phyloP scores from a whole-genome alignment of 495 filamentous ascomycete species.

The Trichoderma erinaceum region DNA sequence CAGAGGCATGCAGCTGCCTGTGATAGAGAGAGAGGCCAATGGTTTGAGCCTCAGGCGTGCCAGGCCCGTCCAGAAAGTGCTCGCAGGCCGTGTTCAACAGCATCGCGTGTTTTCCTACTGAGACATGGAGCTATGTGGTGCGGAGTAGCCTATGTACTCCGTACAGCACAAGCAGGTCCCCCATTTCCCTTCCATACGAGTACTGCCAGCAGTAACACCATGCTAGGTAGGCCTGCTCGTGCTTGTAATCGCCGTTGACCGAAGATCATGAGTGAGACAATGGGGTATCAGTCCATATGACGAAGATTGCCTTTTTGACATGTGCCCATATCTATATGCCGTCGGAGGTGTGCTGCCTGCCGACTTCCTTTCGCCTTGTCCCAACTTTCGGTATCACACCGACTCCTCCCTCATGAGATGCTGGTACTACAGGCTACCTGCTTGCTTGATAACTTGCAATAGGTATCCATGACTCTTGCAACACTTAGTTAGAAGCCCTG shows the following conservation, averaged over 20 bases:
- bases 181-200: neutral
- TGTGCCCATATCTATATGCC: neutral
- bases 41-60: conserved; percentile 6
- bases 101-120: neutral
- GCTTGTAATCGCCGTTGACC: neutral
- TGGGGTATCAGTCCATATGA: neutral
- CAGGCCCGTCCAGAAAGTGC: neutral
- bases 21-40: neutral
- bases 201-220: neutral
- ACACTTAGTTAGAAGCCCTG: neutral
- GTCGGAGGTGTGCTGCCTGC: neutral
- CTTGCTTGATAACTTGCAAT: neutral
- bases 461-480: neutral
- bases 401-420: neutral
- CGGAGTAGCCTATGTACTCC: neutral
- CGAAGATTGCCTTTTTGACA: neutral
- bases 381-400: neutral
- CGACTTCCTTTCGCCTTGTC: neutral
- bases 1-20: conserved; percentile 8
- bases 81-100: conserved; percentile 6
- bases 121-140: neutral
- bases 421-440: neutral
- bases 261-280: conserved; percentile 4
- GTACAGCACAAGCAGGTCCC: neutral
- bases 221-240: neutral